Percentiles rank a stretch among this genome's conserved stretches.
Conservation (phyloP, 2,329 filamentous ascomycete species). For the Whalleya microplaca region DNA sequence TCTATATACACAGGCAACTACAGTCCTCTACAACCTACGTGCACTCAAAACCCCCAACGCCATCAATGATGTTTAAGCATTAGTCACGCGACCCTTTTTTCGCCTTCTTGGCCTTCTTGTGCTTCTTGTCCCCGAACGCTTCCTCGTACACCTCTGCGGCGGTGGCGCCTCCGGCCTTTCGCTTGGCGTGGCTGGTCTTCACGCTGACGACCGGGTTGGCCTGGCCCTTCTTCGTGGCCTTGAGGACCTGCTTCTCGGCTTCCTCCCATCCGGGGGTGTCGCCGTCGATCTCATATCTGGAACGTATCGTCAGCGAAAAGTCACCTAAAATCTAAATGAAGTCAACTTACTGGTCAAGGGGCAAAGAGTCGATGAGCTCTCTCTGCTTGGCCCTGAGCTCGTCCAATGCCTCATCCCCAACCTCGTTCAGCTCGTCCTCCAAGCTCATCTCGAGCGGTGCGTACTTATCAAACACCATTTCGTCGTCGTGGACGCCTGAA, state of each 20-base stretch:
- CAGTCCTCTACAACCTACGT: neutral
- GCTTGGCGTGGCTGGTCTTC: constrained; percentile 69
- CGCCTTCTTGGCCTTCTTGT: constrained; percentile 54
- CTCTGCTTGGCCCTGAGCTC: constrained; percentile 79
- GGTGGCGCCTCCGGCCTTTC: constrained; percentile 64
- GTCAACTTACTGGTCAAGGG: constrained; percentile 77
- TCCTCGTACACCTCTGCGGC: constrained; percentile 67
- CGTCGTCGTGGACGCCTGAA: constrained; percentile 69
- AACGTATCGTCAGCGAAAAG: constrained; percentile 8
- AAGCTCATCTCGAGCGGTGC: constrained; percentile 72
- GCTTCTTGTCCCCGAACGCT: constrained; percentile 53
- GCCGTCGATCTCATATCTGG: constrained; percentile 67
- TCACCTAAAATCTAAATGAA: neutral
- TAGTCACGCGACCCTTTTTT: constrained; percentile 47
- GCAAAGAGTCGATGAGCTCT: constrained; percentile 86
- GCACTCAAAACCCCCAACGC: neutral
- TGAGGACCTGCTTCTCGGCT: constrained; percentile 75
- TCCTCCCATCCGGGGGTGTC: constrained; percentile 66
- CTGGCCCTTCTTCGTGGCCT: constrained; percentile 57
- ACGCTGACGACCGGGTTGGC: constrained; percentile 74
- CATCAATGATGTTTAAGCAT: too few species aligned
- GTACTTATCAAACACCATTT: constrained; percentile 67
- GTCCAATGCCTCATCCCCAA: constrained; percentile 73
- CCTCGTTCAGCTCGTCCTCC: constrained; percentile 83
- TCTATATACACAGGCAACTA: neutral